A percentile compares a stretch with the other conserved stretches of the same genome.
phyloP scores from a whole-genome alignment of 2,329 filamentous ascomycete genomes.

The Ceratocystis harringtonii region DNA sequence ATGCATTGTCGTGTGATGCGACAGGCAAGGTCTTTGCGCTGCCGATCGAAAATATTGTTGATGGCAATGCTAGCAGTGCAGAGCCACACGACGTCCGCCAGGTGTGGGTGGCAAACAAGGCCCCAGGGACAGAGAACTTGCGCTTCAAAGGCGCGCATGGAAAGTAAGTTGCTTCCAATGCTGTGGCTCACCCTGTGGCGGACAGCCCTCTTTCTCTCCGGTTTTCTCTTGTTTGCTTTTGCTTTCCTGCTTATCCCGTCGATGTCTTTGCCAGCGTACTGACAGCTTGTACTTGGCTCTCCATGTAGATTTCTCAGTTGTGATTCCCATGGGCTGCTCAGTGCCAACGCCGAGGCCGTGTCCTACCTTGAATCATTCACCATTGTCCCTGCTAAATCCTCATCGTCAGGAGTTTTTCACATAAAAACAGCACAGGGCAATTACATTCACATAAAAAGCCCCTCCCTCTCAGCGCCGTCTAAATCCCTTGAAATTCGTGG shows the following conservation, averaged over 20 bases:
- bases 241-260: background rate
- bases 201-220: no score
- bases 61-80: conserved; percentile 64
- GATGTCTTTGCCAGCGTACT: background rate
- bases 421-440: conserved; percentile 59
- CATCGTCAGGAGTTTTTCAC: conserved; percentile 53
- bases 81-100: conserved; percentile 93
- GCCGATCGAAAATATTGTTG: conserved; percentile 73
- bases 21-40: conserved; percentile 75
- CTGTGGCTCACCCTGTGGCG: background rate
- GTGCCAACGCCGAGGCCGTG: conserved; percentile 65
- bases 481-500: conserved; percentile 53
- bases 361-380: conserved; percentile 70
- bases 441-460: conserved; percentile 46
- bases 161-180: conserved; percentile 36
- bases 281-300: background rate
- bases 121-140: conserved; percentile 66
- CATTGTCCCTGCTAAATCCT: conserved; percentile 39
- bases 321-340: conserved; percentile 67
- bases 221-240: background rate
- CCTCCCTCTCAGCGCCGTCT: conserved; percentile 32
- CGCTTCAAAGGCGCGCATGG: conserved; percentile 86
- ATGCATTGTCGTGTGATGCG: conserved; percentile 71
- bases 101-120: conserved; percentile 80
- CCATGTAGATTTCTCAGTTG: conserved; percentile 61